These are phyloP conservation scores for Solanum sitiens DNA, from an alignment of 257 asterid species.

Conservation along the genomic window DNA sequence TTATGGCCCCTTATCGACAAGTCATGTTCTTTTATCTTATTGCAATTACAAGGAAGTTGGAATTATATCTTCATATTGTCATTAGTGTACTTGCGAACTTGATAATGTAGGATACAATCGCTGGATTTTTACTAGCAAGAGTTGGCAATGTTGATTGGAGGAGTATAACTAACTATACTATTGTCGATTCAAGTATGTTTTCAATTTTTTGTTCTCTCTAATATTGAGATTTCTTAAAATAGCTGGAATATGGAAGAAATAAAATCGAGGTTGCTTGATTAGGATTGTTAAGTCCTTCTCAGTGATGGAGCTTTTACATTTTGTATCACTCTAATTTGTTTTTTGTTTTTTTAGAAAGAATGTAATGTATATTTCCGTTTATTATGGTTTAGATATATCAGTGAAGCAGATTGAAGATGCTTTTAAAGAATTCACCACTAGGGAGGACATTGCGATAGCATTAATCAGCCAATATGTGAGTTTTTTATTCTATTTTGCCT, in stretches of 20 bases:
- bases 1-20: neutral
- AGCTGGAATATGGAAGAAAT: neutral
- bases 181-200: neutral
- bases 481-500: neutral
- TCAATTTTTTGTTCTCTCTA: neutral
- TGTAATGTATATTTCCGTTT: neutral
- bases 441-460: slow-evolving; percentile 70
- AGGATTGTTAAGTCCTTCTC: neutral
- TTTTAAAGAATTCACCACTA: slow-evolving; percentile 79
- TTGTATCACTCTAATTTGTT: neutral
- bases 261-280: neutral
- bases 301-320: neutral
- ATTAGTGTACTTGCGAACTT: neutral
- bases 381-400: slow-evolving; percentile 49
- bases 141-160: neutral
- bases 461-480: slow-evolving; percentile 87
- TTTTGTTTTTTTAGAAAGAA: neutral
- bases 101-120: neutral
- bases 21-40: neutral
- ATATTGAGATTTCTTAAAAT: neutral
- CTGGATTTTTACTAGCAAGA: neutral
- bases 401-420: slow-evolving; percentile 90
- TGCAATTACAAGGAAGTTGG: neutral
- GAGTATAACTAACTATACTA: neutral
- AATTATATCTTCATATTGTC: neutral